Conservation (phyloP, 257 asterid species). For the Paulownia fortunei region DNA sequence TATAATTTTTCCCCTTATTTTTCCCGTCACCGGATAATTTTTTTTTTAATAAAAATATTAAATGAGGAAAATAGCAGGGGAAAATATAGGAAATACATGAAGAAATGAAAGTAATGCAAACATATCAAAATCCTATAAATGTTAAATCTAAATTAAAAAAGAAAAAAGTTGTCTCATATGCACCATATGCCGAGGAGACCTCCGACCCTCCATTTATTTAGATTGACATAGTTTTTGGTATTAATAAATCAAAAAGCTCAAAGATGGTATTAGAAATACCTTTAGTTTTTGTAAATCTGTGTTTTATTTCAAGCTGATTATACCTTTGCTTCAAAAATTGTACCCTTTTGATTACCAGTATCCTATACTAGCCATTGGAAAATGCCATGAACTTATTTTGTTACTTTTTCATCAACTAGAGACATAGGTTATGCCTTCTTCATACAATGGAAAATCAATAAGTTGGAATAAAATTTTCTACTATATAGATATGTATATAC, state of each 20-base stretch:
- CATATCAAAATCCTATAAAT: background rate
- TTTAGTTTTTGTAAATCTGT: too few species aligned
- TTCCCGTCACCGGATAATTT: too few species aligned
- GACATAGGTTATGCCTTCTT: background rate
- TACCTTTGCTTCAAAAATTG: too few species aligned
- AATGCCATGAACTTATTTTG: background rate
- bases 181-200: background rate
- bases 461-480: background rate
- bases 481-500: background rate
- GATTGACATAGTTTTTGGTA: too few species aligned
- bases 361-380: background rate
- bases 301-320: background rate
- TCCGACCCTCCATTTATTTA: background rate
- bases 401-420: too few species aligned
- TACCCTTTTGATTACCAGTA: too few species aligned
- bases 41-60: too few species aligned
- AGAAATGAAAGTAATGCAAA: background rate
- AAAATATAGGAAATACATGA: background rate
- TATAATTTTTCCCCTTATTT: too few species aligned
- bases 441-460: background rate
- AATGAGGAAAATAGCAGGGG: too few species aligned
- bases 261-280: too few species aligned
- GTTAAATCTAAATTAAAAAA: background rate
- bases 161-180: background rate
- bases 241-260: too few species aligned